These are phyloP conservation scores for Leucocoprinus leucothites DNA, from an alignment of 768 basidiomycete genomes.

Conservation along the genomic window DNA sequence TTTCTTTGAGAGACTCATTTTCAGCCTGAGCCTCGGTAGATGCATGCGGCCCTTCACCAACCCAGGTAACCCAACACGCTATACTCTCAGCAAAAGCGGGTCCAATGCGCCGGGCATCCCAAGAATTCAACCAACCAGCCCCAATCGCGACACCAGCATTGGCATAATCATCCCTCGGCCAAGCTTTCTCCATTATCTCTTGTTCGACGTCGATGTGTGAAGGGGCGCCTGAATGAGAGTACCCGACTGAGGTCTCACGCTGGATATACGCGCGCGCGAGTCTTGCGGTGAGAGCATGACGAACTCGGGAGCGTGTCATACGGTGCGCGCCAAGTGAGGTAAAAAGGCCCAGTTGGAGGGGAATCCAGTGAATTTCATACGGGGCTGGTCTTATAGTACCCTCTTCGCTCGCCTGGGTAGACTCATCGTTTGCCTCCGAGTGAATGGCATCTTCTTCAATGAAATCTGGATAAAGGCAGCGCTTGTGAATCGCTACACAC, in stretches of 20 bases:
- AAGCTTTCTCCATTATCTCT: constrained; percentile 69
- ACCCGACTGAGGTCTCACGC: constrained; percentile 46
- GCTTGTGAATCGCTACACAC: constrained; percentile 62
- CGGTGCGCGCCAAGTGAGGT: constrained; percentile 59
- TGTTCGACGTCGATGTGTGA: constrained; percentile 56
- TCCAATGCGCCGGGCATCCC: constrained; percentile 63
- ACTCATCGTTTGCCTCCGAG: constrained; percentile 3
- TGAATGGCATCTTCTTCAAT: constrained; percentile 13
- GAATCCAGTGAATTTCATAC: constrained; percentile 6
- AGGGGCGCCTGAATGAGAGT: constrained; percentile 59
- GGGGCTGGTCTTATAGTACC: neutral
- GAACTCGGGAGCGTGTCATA: constrained; percentile 60
- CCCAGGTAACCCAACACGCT: constrained; percentile 53
- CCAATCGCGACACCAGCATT: constrained; percentile 16
- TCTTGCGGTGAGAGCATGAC: constrained; percentile 55
- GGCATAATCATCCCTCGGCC: constrained; percentile 60
- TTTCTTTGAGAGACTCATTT: constrained; percentile 14
- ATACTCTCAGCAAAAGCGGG: constrained; percentile 51
- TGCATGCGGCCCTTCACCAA: constrained; percentile 19
- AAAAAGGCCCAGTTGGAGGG: constrained; percentile 31
- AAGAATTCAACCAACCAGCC: constrained; percentile 38
- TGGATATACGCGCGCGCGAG: constrained; percentile 68
- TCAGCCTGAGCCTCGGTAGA: constrained; percentile 18
- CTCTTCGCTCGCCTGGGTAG: neutral
- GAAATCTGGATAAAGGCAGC: constrained; percentile 49